Conservation (phyloP, 1,139 yeast genomes). For the Taphrina betulina region DNA sequence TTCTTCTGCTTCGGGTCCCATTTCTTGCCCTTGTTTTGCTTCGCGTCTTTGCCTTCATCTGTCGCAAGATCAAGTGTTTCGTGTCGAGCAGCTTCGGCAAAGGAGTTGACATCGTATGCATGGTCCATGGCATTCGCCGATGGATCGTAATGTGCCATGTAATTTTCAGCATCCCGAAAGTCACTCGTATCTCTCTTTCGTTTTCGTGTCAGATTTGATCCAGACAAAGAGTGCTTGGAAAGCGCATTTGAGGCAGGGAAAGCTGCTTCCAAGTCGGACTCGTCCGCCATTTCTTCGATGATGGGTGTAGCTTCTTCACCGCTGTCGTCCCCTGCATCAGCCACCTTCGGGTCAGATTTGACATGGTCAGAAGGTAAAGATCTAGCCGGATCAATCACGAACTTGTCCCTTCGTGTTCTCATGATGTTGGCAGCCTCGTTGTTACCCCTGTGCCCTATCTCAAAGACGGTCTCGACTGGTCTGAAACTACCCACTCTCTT, state of each 20-base stretch:
- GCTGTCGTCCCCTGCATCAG: constrained; percentile 39
- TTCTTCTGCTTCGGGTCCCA: constrained; percentile 83
- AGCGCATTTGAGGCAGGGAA: constrained; percentile 36
- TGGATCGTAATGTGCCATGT: constrained; percentile 88
- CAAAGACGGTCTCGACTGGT: constrained; percentile 88
- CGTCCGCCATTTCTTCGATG: constrained; percentile 41
- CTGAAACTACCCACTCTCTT: constrained; percentile 66
- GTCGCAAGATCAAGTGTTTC: constrained; percentile 83
- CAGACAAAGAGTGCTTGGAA: constrained; percentile 13
- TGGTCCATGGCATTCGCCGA: constrained; percentile 76
- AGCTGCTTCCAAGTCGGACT: constrained; percentile 42
- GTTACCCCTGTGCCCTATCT: constrained; percentile 53
- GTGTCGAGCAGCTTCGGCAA: constrained; percentile 75
- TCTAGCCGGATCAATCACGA: constrained; percentile 53
- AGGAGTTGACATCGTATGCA: constrained; percentile 53
- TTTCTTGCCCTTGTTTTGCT: constrained; percentile 67
- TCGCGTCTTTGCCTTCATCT: constrained; percentile 57
- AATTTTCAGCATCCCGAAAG: constrained; percentile 78
- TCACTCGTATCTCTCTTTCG: constrained; percentile 46
- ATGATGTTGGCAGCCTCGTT: constrained; percentile 76
- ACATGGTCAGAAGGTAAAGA: not conserved
- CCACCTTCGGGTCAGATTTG: not conserved
- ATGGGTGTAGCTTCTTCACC: constrained; percentile 41
- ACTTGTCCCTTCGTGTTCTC: constrained; percentile 79
- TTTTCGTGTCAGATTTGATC: constrained; percentile 42